A percentile compares a stretch with the other conserved stretches of the same genome.
These are phyloP conservation scores for Fusarium graminum DNA, from an alignment of 2,329 filamentous ascomycete genomes.

Conservation along the genomic window DNA sequence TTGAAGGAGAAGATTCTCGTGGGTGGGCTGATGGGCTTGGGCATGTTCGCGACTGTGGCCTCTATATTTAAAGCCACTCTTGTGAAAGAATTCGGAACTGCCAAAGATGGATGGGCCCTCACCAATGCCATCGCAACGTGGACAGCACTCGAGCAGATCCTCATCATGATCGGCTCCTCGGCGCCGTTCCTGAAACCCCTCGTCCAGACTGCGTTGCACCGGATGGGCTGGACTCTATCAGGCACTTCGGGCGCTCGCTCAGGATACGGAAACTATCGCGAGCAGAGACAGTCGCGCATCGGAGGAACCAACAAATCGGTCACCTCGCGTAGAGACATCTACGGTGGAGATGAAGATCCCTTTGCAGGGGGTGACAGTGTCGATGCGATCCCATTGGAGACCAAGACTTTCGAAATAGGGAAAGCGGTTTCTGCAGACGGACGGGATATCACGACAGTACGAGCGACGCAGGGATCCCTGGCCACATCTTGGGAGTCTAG, in stretches of 20 bases:
- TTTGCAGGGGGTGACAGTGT: conserved; percentile 17
- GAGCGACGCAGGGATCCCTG: background rate
- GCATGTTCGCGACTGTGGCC: conserved; percentile 17
- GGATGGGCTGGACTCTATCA: conserved; percentile 27
- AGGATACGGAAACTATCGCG: conserved; percentile 16
- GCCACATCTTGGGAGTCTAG: conserved; percentile 13
- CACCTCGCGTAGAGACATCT: conserved; percentile 6
- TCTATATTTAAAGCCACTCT: conserved; percentile 23
- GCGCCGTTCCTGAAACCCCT: conserved; percentile 20
- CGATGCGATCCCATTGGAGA: conserved; percentile 17
- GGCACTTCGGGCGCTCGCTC: conserved; percentile 12
- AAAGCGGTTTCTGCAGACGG: background rate
- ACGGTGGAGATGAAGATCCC: conserved; percentile 16
- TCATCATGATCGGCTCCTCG: conserved; percentile 32
- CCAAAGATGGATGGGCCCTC: conserved; percentile 21
- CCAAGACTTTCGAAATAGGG: conserved; percentile 3
- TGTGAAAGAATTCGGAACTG: conserved; percentile 22
- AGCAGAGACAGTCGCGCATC: conserved; percentile 8
- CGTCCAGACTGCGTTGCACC: background rate
- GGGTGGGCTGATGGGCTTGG: conserved; percentile 19
- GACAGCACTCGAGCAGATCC: conserved; percentile 30
- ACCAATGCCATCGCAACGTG: conserved; percentile 28
- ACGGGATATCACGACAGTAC: conserved; percentile 1
- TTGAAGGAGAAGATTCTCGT: conserved; percentile 23
- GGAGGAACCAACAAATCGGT: conserved; percentile 1